A percentile compares a stretch with the other conserved stretches of the same genome.
Evolutionary conservation across 495 filamentous ascomycete genomes (phyloP).

Genomic region (Hypoxylon fuscum): DNA sequence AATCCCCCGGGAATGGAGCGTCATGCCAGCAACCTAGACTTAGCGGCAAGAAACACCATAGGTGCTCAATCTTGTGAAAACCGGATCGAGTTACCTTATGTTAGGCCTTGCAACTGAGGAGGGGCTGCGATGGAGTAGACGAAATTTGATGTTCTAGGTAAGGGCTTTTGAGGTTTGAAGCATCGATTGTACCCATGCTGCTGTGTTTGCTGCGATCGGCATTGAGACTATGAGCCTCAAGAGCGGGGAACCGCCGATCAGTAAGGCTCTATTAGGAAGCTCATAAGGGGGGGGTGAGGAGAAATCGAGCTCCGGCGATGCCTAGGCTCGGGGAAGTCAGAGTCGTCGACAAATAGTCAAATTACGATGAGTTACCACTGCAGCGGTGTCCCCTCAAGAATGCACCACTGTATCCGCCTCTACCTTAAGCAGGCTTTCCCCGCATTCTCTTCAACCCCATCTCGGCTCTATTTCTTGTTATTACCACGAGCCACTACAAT

Average conservation of each 20-base stretch:
- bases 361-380: slow-evolving; percentile 21
- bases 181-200: background rate
- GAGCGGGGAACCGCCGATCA: slow-evolving; percentile 31
- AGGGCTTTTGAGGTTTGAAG: too few relatives aligned
- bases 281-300: slow-evolving; percentile 21
- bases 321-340: background rate
- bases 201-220: slow-evolving; percentile 11
- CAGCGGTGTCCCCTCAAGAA: slow-evolving; percentile 26
- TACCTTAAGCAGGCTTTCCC: slow-evolving; percentile 21
- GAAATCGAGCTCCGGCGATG: slow-evolving; percentile 11
- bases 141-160: background rate
- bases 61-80: background rate
- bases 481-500: slow-evolving; percentile 16
- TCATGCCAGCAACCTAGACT: slow-evolving; percentile 5
- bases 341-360: slow-evolving; percentile 2
- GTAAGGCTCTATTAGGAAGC: slow-evolving; percentile 35
- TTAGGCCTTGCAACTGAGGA: background rate
- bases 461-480: slow-evolving; percentile 32
- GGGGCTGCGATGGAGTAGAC: background rate
- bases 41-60: background rate
- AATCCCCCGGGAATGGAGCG: slow-evolving; percentile 5
- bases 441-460: slow-evolving; percentile 36
- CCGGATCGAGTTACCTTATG: background rate
- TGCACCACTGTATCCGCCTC: slow-evolving; percentile 16
- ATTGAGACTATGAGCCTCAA: slow-evolving; percentile 25